Evolutionary conservation across 306 rosid species (phyloP).

Genomic region (Vicia villosa): DNA sequence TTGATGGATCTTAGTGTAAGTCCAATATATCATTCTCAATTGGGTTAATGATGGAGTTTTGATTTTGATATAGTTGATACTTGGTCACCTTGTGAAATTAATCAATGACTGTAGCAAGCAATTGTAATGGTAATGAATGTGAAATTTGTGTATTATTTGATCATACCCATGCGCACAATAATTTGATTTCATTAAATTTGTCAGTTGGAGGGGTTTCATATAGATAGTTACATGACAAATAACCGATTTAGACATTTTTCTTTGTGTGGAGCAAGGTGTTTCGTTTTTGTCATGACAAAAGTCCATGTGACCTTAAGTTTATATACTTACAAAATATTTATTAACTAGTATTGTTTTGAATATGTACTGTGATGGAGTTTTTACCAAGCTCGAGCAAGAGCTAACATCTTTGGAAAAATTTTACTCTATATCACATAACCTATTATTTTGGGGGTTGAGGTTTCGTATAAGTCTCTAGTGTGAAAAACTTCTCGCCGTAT

Average conservation of each 20-base stretch:
- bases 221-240: slow-evolving; percentile 4
- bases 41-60: slow-evolving; percentile 23
- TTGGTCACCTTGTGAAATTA: slow-evolving; percentile 27
- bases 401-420: background rate
- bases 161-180: slow-evolving; percentile 32
- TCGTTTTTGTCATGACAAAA: background rate
- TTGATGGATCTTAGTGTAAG: slow-evolving; percentile 21
- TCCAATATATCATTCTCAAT: slow-evolving; percentile 30
- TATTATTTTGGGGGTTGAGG: no score
- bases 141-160: slow-evolving; percentile 17
- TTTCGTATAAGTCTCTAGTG: no score
- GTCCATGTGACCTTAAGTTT: slow-evolving; percentile 1
- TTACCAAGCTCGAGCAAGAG: background rate
- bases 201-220: slow-evolving; percentile 12
- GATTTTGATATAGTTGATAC: slow-evolving; percentile 25
- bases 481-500: no score
- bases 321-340: background rate
- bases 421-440: no score
- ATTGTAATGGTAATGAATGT: slow-evolving; percentile 28
- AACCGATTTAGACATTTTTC: background rate
- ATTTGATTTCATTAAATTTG: slow-evolving; percentile 35
- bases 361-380: background rate
- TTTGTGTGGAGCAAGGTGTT: background rate
- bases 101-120: background rate
- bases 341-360: background rate